Evolutionary conservation across 345 rosid species (phyloP), one percentile per base, ranked within the genome.

Genomic region (Passiflora organensis): DNA sequence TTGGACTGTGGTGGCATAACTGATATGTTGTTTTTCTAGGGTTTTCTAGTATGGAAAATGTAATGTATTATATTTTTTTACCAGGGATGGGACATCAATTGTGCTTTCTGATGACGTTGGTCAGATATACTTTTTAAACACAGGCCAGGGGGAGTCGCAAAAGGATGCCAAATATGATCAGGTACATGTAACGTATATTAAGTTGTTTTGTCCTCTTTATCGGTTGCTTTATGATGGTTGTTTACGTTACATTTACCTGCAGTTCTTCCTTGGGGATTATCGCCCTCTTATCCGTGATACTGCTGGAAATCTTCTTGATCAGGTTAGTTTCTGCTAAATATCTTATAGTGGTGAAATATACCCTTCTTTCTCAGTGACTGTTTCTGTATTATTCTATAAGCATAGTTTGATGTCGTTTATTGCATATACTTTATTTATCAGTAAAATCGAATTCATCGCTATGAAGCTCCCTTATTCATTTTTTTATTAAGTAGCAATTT

Each of bases 71-170:
- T 42, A 42, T 32, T 44, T 23, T 66, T 8, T 55, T n/a, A 16
- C 32, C 59, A 93, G 99, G 89, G 99, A 93, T 74, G 97, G 99
- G 54, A 83, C 97, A 14, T 89, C 96, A 51, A 79, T 93, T 59
- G 83, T 87, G 65, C 99, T 93, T 70, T 93, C 99, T 43, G 99
- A 93, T 72, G 97, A 93, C 83, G 99, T 87, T 67, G 99, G 99
- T 48, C 99, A 93, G 70, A 71, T 89, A 56, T 81, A 93, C 62
- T 58, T 87, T 65, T 67, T 93, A 61, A 85, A 76, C 77, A 93
- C 99, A 18, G 99, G 99, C 70, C 96, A 93, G 76, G 99, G 97
- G n/a, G 97, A 93, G 67, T 87, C 91, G 17, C 96, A 93, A 71
- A 79, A 75, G 66, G 95, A 89, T 62, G 95, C 99, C 56, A 82